Percentiles rank a stretch among this genome's conserved stretches.
Conservation (phyloP, 1,284 basidiomycete species). For the Rhodotorula sp. region DNA sequence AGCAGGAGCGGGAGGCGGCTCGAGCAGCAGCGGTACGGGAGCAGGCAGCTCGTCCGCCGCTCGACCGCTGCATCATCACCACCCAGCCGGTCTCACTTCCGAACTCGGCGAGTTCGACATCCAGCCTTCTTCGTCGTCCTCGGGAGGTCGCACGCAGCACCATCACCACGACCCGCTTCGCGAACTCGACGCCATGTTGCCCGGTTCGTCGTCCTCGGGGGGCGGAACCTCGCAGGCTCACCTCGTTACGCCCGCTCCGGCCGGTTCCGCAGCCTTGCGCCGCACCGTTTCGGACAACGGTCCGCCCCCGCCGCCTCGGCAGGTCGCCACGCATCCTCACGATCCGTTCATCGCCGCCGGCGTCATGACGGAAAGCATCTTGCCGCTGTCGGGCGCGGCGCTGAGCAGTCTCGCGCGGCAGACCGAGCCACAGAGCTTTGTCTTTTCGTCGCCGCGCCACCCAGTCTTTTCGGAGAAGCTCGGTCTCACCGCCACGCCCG, state of each 20-base stretch:
- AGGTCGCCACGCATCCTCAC: constrained; percentile 10
- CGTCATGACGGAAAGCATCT: neutral
- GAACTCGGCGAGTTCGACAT: constrained; percentile 31
- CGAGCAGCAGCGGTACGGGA: constrained; percentile 1
- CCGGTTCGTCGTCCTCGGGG: constrained; percentile 2
- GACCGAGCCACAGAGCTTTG: constrained; percentile 7
- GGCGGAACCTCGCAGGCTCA: neutral
- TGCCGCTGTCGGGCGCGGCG: constrained; percentile 1
- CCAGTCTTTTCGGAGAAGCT: constrained; percentile 31
- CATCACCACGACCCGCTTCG: constrained; percentile 15
- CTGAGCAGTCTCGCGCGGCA: constrained; percentile 4
- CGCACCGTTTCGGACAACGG: constrained; percentile 1
- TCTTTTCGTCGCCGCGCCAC: constrained; percentile 38
- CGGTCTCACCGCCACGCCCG: constrained; percentile 35
- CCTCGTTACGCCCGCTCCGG: constrained; percentile 14
- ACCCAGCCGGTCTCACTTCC: constrained; percentile 32
- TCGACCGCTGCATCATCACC: constrained; percentile 21
- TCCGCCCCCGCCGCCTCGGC: neutral
- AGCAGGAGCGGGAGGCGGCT: neutral
- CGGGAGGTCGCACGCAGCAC: constrained; percentile 4
- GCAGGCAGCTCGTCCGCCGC: constrained; percentile 8
- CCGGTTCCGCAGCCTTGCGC: neutral
- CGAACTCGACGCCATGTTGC: constrained; percentile 13
- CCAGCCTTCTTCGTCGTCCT: constrained; percentile 23
- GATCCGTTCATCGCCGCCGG: constrained; percentile 24